phyloP scores from a whole-genome alignment of 1,284 basidiomycete species.

The Ganoderma lucidum region DNA sequence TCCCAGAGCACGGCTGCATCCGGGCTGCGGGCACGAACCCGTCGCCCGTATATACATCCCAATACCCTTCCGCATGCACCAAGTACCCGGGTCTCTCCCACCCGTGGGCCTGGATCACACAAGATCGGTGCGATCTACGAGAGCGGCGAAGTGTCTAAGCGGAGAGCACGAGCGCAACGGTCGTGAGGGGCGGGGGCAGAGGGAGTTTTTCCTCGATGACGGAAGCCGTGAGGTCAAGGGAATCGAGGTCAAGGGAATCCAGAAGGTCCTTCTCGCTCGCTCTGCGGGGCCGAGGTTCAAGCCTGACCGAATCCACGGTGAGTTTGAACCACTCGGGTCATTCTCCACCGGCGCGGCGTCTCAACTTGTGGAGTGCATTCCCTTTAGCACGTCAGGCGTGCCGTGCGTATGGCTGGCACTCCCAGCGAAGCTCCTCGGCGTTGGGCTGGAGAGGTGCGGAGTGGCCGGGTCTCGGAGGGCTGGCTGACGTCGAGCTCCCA shows the following conservation, averaged over 20 bases:
- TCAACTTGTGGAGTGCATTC: not conserved
- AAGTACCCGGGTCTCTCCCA: not conserved
- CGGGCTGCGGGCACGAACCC: not conserved
- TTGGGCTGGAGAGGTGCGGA: not conserved
- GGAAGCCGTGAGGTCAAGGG: slow-evolving; percentile 30
- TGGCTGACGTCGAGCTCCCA: not conserved
- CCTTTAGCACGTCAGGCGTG: not conserved
- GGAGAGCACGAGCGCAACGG: not conserved
- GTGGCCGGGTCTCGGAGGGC: not conserved
- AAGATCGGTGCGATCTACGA: not conserved
- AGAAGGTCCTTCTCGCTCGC: not conserved
- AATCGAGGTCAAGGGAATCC: not conserved
- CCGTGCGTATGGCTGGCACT: not conserved
- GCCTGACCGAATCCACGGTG: not conserved
- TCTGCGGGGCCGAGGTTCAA: not conserved
- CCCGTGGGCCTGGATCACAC: not conserved
- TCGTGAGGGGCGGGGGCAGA: not conserved
- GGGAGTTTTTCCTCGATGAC: not conserved
- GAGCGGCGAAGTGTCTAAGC: not conserved
- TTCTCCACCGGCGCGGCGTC: not conserved
- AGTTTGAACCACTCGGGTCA: slow-evolving; percentile 1
- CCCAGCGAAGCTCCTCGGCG: not conserved
- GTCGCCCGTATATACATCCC: not conserved
- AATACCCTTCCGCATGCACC: not conserved
- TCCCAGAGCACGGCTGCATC: not conserved